Percentiles rank a stretch among this genome's conserved stretches.
Evolutionary conservation across 805 yeast genomes (phyloP).

Genomic region (Wickerhamiella hasegawae): DNA sequence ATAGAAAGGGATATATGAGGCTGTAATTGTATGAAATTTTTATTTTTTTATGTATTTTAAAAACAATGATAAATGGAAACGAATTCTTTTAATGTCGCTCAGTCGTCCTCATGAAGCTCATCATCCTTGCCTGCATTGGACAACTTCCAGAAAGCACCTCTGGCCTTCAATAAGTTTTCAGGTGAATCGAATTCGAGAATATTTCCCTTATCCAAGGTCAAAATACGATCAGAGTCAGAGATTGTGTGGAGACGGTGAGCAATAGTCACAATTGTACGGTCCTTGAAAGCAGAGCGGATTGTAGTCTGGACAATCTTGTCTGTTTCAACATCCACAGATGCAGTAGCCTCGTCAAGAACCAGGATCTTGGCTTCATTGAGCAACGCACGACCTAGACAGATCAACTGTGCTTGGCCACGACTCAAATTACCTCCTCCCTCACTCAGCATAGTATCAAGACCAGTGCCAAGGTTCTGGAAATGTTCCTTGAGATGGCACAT

Average conservation of each 20-base stretch:
- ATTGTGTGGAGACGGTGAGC: conserved; percentile 76
- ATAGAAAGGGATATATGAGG: too few species aligned
- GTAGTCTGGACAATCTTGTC: conserved; percentile 64
- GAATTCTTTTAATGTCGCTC: too few species aligned
- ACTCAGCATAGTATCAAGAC: conserved; percentile 35
- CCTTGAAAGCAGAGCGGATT: conserved; percentile 45
- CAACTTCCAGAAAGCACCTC: conserved; percentile 10
- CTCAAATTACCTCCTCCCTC: conserved; percentile 71
- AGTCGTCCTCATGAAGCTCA: background rate
- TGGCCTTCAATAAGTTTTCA: conserved; percentile 7
- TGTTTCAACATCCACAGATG: conserved; percentile 70
- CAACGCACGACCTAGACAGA: conserved; percentile 66
- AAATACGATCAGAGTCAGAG: conserved; percentile 59
- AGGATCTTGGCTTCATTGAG: conserved; percentile 51
- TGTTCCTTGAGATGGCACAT: conserved; percentile 64
- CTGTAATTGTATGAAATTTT: too few species aligned
- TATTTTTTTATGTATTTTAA: too few species aligned
- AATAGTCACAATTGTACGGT: conserved; percentile 63
- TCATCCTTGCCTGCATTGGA: conserved; percentile 2
- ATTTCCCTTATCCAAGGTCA: conserved; percentile 54
- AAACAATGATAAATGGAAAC: too few species aligned
- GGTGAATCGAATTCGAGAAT: conserved; percentile 63
- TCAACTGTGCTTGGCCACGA: conserved; percentile 66
- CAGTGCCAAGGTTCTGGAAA: conserved; percentile 33
- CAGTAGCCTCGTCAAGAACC: conserved; percentile 66